phyloP scores from a whole-genome alignment of 805 yeast genomes.

The Zygoascus tannicola region DNA sequence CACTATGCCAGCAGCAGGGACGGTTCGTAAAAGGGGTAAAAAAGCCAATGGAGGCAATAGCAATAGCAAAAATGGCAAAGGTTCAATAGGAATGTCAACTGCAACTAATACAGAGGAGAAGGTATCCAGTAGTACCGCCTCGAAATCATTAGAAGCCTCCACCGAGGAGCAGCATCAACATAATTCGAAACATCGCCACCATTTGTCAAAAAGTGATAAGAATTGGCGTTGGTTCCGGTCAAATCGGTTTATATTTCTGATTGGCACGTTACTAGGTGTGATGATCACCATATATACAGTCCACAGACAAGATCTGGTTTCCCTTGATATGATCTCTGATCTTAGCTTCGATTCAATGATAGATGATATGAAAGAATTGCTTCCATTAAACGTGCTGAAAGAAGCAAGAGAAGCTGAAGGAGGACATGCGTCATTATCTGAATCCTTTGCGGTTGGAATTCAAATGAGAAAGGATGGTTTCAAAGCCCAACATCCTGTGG shows the following conservation, averaged over 20 bases:
- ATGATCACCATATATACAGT: conserved; percentile 55
- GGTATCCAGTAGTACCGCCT: too few species aligned
- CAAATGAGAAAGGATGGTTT: conserved; percentile 45
- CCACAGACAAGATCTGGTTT: conserved; percentile 33
- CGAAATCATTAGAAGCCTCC: background rate
- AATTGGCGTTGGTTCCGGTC: conserved; percentile 23
- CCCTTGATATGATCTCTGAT: conserved; percentile 39
- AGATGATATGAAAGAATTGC: conserved; percentile 61
- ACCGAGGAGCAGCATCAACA: background rate
- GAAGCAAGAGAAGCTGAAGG: conserved; percentile 48
- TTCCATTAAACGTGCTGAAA: conserved; percentile 58
- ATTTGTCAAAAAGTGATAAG: too few species aligned
- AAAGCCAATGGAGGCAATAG: too few species aligned
- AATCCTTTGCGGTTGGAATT: conserved; percentile 82
- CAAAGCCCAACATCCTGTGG: conserved; percentile 61
- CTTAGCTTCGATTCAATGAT: conserved; percentile 48
- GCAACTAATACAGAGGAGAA: too few species aligned
- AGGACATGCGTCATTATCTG: conserved; percentile 42
- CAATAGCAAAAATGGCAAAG: too few species aligned
- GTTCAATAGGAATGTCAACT: too few species aligned
- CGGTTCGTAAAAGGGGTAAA: too few species aligned
- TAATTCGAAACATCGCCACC: too few species aligned
- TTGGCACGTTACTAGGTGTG: conserved; percentile 71
- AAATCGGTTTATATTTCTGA: conserved; percentile 48
- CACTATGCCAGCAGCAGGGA: too few species aligned